phyloP scores from a whole-genome alignment of 345 rosid species.

The Limnanthes douglasii region DNA sequence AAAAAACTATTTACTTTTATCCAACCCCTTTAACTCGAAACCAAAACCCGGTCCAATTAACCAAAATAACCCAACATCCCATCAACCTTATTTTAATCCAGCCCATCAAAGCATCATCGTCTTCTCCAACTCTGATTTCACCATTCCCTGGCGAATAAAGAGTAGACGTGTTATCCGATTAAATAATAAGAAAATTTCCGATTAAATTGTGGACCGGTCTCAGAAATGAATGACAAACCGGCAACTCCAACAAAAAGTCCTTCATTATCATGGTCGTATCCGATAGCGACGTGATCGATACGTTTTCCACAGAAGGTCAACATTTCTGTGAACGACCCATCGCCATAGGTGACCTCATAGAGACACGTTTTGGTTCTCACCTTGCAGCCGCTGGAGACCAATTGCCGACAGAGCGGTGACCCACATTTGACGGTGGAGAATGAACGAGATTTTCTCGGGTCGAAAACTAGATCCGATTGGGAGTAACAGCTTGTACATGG shows the following conservation, averaged over 20 bases:
- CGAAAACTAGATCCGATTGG: slow-evolving; percentile 66
- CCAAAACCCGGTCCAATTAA: too few relatives aligned
- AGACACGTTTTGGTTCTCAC: slow-evolving; percentile 34
- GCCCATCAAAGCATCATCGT: too few relatives aligned
- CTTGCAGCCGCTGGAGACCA: slow-evolving; percentile 37
- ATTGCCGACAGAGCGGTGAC: slow-evolving; percentile 38
- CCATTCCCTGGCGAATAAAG: too few relatives aligned
- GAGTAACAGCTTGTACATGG: slow-evolving; percentile 82
- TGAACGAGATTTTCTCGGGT: slow-evolving; percentile 58
- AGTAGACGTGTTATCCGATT: too few relatives aligned
- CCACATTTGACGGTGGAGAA: slow-evolving; percentile 38
- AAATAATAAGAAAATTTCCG: slow-evolving; percentile 78
- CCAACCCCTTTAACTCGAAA: too few relatives aligned
- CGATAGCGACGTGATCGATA: slow-evolving; percentile 62
- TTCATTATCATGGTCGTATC: slow-evolving; percentile 89
- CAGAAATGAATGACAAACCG: slow-evolving; percentile 76
- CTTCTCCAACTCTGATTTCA: too few relatives aligned
- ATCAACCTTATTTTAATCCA: too few relatives aligned
- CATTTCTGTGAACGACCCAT: slow-evolving; percentile 88
- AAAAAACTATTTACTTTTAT: too few relatives aligned
- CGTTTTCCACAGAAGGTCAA: slow-evolving; percentile 46
- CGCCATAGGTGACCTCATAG: slow-evolving; percentile 83
- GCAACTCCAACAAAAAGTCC: slow-evolving; percentile 89
- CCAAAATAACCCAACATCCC: too few relatives aligned
- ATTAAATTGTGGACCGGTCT: slow-evolving; percentile 56